Evolutionary conservation across 257 asterid genomes (phyloP).

Genomic region (Parsonsia alboflavescens): DNA sequence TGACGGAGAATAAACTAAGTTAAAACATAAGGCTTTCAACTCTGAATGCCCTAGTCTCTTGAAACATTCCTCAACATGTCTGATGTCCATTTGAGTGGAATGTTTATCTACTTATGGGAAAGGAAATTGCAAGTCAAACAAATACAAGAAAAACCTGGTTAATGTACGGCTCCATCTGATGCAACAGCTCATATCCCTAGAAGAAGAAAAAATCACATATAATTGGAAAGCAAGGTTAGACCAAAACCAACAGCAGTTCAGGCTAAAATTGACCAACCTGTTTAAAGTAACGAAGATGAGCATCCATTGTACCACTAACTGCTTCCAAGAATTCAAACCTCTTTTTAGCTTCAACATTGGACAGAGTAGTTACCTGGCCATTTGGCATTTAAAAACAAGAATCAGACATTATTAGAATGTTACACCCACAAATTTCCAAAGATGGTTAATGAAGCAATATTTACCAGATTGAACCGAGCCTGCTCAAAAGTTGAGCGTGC

Average conservation of each 20-base stretch:
- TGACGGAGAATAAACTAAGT: background rate
- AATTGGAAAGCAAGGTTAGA: slow-evolving; percentile 17
- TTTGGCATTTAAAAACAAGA: slow-evolving; percentile 17
- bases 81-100: background rate
- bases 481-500: slow-evolving; percentile 93
- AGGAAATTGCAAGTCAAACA: slow-evolving; percentile 12
- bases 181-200: slow-evolving; percentile 96
- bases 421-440: slow-evolving; percentile 6
- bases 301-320: slow-evolving; percentile 96
- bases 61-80: background rate
- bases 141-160: slow-evolving; percentile 61
- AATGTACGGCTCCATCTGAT: slow-evolving; percentile 99
- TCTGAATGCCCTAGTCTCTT: background rate
- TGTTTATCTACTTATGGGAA: background rate
- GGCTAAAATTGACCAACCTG: slow-evolving; percentile 46
- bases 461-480: slow-evolving; percentile 90
- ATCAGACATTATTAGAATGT: slow-evolving; percentile 7
- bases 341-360: slow-evolving; percentile 90
- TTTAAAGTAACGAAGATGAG: slow-evolving; percentile 97
- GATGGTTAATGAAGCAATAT: background rate
- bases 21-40: background rate
- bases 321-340: slow-evolving; percentile 98
- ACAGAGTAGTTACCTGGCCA: slow-evolving; percentile 79
- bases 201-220: slow-evolving; percentile 24
- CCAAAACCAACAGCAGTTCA: background rate